Percentiles rank a stretch among this genome's conserved stretches.
Conservation (phyloP, 148 eudicot genomes). For the Rhododendron williamsianum region DNA sequence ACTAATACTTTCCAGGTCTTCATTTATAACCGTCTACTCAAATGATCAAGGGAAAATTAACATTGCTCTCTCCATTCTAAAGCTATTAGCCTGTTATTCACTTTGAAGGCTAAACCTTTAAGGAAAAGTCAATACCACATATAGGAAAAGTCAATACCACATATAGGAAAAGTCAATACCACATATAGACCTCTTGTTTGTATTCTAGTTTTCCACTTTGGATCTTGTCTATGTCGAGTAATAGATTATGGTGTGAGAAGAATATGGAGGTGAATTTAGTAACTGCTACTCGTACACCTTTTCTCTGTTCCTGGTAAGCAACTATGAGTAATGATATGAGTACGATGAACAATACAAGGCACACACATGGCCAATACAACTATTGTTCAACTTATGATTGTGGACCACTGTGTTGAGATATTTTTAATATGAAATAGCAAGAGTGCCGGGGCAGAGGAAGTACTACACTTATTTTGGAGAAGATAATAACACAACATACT, state of each 20-base stretch:
- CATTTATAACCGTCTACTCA: neutral
- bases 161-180: neutral
- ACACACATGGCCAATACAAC: neutral
- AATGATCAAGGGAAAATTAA: neutral
- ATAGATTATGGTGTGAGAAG: neutral
- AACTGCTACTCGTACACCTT: neutral
- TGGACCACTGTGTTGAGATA: neutral
- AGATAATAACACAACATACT: neutral
- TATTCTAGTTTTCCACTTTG: neutral
- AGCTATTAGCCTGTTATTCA: neutral
- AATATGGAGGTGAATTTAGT: neutral
- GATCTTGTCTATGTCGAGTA: neutral
- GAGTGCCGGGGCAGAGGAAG: neutral
- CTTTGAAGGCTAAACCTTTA: neutral
- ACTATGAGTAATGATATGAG: neutral
- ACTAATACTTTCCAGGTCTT: constrained; percentile 56
- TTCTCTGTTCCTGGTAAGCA: neutral
- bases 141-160: no score
- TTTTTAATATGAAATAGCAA: neutral
- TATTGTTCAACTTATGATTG: neutral
- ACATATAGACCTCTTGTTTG: neutral
- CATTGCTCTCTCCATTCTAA: neutral
- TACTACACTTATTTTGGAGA: neutral
- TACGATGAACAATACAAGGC: neutral
- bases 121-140: neutral